Base-by-base conservation (phyloP, 2,329 filamentous ascomycete species). In the Thielaviopsis punctulata region DNA sequence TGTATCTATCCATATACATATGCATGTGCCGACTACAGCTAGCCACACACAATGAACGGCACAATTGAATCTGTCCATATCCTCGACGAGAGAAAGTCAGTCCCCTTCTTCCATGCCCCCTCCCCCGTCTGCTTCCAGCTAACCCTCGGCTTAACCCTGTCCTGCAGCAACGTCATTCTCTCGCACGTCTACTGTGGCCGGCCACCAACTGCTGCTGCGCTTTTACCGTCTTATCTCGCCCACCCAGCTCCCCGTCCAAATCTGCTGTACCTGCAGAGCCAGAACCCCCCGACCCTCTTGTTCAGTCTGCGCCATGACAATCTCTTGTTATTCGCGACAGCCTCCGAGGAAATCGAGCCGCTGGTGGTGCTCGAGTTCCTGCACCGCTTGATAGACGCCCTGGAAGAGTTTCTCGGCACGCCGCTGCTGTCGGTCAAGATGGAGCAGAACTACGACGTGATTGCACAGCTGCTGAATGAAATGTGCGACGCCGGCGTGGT, bases 401-500 rank as follows among this genome's bases (percentile, higher is more conserved):
- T 98, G 30, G 90, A 96, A 68, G 90, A 95, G 62, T 96, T 95
- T 63, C 73, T 98, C 7, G 89, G 90, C 54, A 81, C 86, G 45
- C 92, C 92, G 13, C 69, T 98, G 48, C 71, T 95, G 53, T 82
- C 88, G 19, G 77, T 76, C 62, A 95, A 92, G 70, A 83, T 98
- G 58, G 88, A 95, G 66, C 76, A 73, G 59, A 88, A 80, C 66
- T 96, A 96, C 67, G 86, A 96, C 77, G 82, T 96, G 24, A 84
- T 93, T 30, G 89, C 89, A 18, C 92, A 98, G 68, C 70, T 98
- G 23, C 73, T 96, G 55, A 86, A 82, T 56, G 92, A 98, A 68
- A 94, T 98, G 84, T 95, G 92, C 64, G 92, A 98, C 71, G 86
- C 82, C 41, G 92, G 92, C 15, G 76, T 81, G n/a, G 76, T 95